These are phyloP conservation scores for Chrysanthemum seticuspe DNA, from an alignment of 129 eudicot genomes.

Conservation along the genomic window DNA sequence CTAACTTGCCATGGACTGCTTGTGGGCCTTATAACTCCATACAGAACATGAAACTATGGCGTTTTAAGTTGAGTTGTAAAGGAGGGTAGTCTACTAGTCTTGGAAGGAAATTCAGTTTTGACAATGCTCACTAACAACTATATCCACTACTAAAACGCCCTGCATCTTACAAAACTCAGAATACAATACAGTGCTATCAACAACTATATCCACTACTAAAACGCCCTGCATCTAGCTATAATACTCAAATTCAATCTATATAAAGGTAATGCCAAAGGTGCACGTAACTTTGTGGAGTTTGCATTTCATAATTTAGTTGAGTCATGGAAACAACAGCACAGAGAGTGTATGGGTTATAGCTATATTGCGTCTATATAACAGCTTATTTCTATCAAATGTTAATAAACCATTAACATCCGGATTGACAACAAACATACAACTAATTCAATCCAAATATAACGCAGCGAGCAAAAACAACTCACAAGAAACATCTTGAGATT, in stretches of 20 bases:
- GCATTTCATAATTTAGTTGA: background rate
- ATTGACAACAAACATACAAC: background rate
- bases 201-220: background rate
- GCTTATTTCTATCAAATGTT: background rate
- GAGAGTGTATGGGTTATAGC: background rate
- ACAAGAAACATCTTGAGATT: slow-evolving; percentile 45
- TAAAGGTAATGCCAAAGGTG: background rate
- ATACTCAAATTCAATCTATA: background rate
- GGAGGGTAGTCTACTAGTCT: background rate
- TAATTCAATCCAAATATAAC: background rate
- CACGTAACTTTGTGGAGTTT: background rate
- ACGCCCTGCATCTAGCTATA: no score
- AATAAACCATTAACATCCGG: background rate
- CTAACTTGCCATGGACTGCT: no score
- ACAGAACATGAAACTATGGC: no score
- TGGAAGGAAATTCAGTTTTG: background rate
- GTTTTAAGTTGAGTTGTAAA: background rate
- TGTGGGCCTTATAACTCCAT: no score
- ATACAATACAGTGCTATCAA: background rate
- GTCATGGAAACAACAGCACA: background rate
- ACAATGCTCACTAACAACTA: background rate
- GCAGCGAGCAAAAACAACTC: background rate
- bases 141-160: background rate
- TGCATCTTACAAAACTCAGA: background rate
- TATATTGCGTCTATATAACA: no score